Evolutionary conservation across 2,329 filamentous ascomycete species (phyloP), one percentile per base, ranked within the genome.

Genomic region (Xylaria sp.): DNA sequence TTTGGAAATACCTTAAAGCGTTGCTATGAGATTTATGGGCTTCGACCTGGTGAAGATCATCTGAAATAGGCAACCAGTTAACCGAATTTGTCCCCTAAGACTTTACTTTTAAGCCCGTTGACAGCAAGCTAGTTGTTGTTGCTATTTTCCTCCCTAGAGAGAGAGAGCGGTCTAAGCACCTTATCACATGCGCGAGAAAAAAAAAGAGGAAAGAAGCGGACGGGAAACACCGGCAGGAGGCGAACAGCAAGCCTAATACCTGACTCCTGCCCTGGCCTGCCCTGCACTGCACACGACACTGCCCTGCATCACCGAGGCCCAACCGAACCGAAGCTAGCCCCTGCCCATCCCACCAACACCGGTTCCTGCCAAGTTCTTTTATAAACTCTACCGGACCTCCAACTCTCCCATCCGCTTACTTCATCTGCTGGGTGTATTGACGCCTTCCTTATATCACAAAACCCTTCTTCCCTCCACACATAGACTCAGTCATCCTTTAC

Each of bases 331-430:
- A 44, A 46, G 6, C 41, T 15, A 46, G 34, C 8, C 10, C 67
- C 46, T 65, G 10, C 39, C 39, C 28, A 60, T 28, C 6, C 25
- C 51, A 28, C 28, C 51, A 54, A 37, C 51, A 12, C 58, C 69
- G 61, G 64, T 69, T 61, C 61, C 67, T 63, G 68, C 68, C 67
- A 72, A 72, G 73, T 54, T 69, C 50, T 34, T 44, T 70, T 73
- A 73, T 73, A 73, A 70, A 65, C 54, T 50, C 54, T 31, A 63
- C 39, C 52, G 2, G 44, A 39, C 28, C 64, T 20, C 23, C 37
- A 12, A 18, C 51, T 44, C 37, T 51, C 37, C 18, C 1, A 58
- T 3, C 12, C 28, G 15, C 15, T 57, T 39, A 10, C 44, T 39
- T 54, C 50, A 46, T 44, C n/a, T 60, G 31, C 12, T 46, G 8